phyloP scores from a whole-genome alignment of 2,329 filamentous ascomycete genomes.

The Cladophialophora immunda region DNA sequence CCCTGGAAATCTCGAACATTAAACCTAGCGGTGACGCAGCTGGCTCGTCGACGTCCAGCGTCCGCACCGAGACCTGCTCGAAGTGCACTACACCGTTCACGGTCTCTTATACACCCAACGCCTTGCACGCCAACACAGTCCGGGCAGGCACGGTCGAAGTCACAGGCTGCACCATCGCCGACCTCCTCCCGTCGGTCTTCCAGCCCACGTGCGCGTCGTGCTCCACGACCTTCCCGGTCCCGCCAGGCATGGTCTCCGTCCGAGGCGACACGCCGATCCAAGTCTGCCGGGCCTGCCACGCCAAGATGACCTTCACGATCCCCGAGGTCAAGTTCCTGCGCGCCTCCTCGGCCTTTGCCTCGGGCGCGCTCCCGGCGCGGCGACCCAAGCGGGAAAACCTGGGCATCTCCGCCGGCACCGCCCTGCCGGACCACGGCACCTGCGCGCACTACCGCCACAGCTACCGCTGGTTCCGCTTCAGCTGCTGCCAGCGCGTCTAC shows the following conservation, averaged over 20 bases:
- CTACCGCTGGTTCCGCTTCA: conserved; percentile 67
- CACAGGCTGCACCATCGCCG: conserved; percentile 75
- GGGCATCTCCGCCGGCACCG: conserved; percentile 63
- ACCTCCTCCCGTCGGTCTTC: conserved; percentile 82
- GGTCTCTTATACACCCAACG: conserved; percentile 67
- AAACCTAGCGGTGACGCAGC: conserved; percentile 58
- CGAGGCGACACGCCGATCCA: conserved; percentile 77
- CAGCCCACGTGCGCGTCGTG: conserved; percentile 79
- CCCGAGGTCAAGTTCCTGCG: conserved; percentile 80
- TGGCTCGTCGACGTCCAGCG: conserved; percentile 33
- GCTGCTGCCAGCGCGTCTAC: conserved; percentile 65
- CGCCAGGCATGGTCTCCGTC: conserved; percentile 72
- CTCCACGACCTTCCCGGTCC: conserved; percentile 69
- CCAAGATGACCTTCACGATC: conserved; percentile 79
- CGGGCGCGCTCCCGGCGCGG: conserved; percentile 42
- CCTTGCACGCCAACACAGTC: conserved; percentile 77
- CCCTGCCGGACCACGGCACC: conserved; percentile 62
- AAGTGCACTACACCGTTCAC: conserved; percentile 59
- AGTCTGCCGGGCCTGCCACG: conserved; percentile 80
- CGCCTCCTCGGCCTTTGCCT: conserved; percentile 57
- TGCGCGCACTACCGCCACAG: conserved; percentile 64
- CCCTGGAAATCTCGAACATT: conserved; percentile 73
- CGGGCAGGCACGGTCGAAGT: conserved; percentile 81
- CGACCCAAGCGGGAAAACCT: conserved; percentile 56
- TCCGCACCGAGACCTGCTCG: conserved; percentile 57